These are phyloP conservation scores for Zoysia matrella DNA, from an alignment of 202 grass and related monocot species.

Conservation along the genomic window DNA sequence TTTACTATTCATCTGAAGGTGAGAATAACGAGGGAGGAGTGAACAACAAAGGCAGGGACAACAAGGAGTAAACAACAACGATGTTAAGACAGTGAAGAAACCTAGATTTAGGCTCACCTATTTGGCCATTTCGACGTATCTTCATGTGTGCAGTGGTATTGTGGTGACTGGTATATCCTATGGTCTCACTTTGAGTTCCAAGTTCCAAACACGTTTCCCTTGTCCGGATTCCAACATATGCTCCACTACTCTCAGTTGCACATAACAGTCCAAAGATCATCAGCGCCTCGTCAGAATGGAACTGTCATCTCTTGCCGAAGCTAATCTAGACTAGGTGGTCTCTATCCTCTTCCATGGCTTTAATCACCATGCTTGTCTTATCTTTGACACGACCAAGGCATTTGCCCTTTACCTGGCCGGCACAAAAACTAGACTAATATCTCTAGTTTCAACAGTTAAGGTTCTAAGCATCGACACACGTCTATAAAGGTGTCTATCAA, in stretches of 20 bases:
- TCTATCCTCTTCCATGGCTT: constrained; percentile 10
- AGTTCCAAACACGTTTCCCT: no score
- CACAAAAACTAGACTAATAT: neutral
- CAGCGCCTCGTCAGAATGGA: no score
- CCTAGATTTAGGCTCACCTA: constrained; percentile 14
- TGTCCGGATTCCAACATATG: no score
- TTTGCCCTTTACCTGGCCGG: constrained; percentile 18
- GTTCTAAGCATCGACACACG: constrained; percentile 27
- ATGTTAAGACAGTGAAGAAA: constrained; percentile 28
- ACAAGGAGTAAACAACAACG: neutral
- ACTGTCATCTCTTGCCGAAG: no score
- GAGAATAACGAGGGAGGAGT: constrained; percentile 6
- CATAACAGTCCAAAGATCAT: neutral
- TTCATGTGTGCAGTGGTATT: constrained; percentile 1
- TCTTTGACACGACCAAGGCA: constrained; percentile 44
- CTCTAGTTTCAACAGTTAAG: constrained; percentile 6
- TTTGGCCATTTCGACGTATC: neutral
- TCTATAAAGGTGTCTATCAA: neutral
- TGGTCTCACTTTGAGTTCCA: neutral
- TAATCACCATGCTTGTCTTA: neutral
- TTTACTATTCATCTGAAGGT: neutral
- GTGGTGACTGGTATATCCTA: constrained; percentile 27
- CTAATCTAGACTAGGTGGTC: constrained; percentile 25
- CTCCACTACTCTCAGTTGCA: no score
- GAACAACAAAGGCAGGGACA: constrained; percentile 4